These are phyloP conservation scores for Stemphylium vesicarium DNA, from an alignment of 2,329 filamentous ascomycete genomes.

Conservation along the genomic window DNA sequence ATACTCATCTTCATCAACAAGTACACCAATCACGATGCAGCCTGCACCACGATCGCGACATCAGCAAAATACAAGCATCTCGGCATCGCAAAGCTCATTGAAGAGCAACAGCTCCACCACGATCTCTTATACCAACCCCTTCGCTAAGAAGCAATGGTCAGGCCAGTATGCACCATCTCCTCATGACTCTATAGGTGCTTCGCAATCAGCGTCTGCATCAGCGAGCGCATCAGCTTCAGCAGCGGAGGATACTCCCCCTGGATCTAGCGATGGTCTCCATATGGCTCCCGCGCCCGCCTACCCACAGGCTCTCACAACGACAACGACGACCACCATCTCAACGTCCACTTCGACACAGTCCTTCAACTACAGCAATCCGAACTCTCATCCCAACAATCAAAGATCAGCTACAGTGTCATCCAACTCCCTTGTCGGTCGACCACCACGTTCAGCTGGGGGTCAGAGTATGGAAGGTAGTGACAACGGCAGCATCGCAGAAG, in stretches of 20 bases:
- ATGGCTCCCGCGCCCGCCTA: slow-evolving; percentile 42
- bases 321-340: slow-evolving; percentile 26
- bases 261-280: slow-evolving; percentile 45
- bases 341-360: slow-evolving; percentile 15
- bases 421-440: slow-evolving; percentile 26
- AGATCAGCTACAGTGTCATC: slow-evolving; percentile 22
- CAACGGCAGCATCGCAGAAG: slow-evolving; percentile 44
- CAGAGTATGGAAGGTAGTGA: slow-evolving; percentile 43
- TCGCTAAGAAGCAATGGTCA: slow-evolving; percentile 26
- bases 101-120: slow-evolving; percentile 37
- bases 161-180: slow-evolving; percentile 33
- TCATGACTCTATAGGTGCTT: slow-evolving; percentile 34
- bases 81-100: slow-evolving; percentile 42
- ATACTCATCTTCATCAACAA: slow-evolving; percentile 39
- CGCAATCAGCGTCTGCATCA: slow-evolving; percentile 38
- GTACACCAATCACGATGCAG: slow-evolving; percentile 46
- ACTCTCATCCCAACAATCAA: slow-evolving; percentile 36
- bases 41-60: slow-evolving; percentile 35
- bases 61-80: slow-evolving; percentile 42
- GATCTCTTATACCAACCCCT: slow-evolving; percentile 34
- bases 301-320: slow-evolving; percentile 36
- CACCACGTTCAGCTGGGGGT: slow-evolving; percentile 35
- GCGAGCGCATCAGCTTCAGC: slow-evolving; percentile 41
- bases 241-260: slow-evolving; percentile 46
- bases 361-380: slow-evolving; percentile 31